Base-by-base conservation (phyloP, 1,139 yeast genomes). In the Taphrina populina region DNA sequence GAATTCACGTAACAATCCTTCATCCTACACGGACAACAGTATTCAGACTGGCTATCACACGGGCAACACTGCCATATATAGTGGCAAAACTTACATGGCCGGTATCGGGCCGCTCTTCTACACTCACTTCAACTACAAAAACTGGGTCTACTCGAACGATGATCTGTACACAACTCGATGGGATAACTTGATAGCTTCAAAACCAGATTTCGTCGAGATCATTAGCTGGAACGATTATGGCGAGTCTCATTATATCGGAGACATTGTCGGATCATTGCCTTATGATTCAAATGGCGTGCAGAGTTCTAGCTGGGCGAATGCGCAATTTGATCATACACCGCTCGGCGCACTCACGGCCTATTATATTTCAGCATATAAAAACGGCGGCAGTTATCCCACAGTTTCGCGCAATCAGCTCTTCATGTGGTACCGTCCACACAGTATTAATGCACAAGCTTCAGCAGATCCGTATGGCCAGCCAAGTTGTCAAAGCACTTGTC, bases 161-260 rank as follows among this genome's bases (percentile, higher is more conserved):
- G 54, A 36, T 10, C 29, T 55, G 29, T 58, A 53, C 44, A 30
- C 36, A 20, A 39, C 37, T 10, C 40, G 61, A 2, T 59, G 61
- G 61, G 30, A 47, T 20, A 35, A 55, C 17, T 15, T 59, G 24
- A 37, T 58, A 20, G 7, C 36, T 10, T 20, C 13, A 11, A 49
- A 43, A 19, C 60, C 59, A 10, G 55, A 54, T 24, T 54, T 55
- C 11, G 45, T 58, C 29, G 57, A 58, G 27, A 49, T 59, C 26
- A 30, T 59, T 34, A 47, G 58, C 26, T 59, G 61, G 61, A 59
- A 59, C 41, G 61, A 59, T 39, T 59, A 47, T 43, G 61, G 60
- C 26, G 61, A 59, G 46, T 47, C 57, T 4, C 56, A 49, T 30
- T 59, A 59, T 37, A 37, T 59, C 43, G 58, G 58, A n/a, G 27